Evolutionary conservation across 352 stramenopile species (phyloP).

Genomic region (Pythium coloratum): DNA sequence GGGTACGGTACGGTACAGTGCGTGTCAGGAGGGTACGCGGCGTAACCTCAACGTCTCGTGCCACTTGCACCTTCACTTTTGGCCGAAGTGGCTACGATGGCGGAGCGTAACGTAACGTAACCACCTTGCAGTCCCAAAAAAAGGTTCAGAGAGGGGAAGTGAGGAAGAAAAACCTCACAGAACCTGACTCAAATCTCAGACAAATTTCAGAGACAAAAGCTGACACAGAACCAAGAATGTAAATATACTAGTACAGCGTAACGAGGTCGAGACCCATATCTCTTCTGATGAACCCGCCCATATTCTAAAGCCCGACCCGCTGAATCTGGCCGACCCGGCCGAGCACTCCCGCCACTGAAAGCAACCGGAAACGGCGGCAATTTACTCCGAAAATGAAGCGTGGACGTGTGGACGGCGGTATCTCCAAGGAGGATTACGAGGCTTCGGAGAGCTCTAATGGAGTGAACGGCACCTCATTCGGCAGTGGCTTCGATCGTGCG

Average conservation of each 20-base stretch:
- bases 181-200: background rate
- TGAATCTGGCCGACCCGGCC: background rate
- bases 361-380: background rate
- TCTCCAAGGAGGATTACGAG: constrained; percentile 80
- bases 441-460: constrained; percentile 24
- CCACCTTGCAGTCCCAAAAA: background rate
- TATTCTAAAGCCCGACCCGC: background rate
- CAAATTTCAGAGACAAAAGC: background rate
- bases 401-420: constrained; percentile 56
- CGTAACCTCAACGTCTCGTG: constrained; percentile 20
- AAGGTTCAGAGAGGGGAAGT: background rate
- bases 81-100: background rate
- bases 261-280: background rate
- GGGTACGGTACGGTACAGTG: constrained; percentile 9
- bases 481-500: constrained; percentile 36
- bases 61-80: constrained; percentile 9
- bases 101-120: constrained; percentile 1
- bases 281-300: background rate
- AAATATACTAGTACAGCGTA: background rate
- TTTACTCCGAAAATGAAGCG: constrained; percentile 56
- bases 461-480: constrained; percentile 6
- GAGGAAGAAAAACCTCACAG: background rate
- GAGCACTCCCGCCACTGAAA: constrained; percentile 2
- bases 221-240: constrained; percentile 3
- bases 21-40: background rate